Evolutionary conservation across 1,284 basidiomycete species (phyloP).

Genomic region (Heliocybe sulcata): DNA sequence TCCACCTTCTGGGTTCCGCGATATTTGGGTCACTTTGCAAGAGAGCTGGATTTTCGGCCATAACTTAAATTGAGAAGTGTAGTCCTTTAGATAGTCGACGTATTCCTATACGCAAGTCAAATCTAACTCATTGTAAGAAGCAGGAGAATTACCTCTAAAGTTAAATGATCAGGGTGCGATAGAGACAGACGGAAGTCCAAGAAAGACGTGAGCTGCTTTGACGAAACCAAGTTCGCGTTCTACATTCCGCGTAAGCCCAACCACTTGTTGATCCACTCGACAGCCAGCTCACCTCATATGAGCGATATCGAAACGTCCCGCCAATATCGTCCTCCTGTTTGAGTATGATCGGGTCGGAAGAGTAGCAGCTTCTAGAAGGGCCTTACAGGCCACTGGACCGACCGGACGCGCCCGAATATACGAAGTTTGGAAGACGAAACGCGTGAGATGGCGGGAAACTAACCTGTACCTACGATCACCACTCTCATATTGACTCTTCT

Average conservation of each 20-base stretch:
- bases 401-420: conserved; percentile 37
- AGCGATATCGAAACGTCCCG: conserved; percentile 47
- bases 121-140: background rate
- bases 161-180: conserved; percentile 49
- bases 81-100: conserved; percentile 49
- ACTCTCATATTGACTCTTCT: no score
- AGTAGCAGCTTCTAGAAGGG: conserved; percentile 37
- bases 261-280: background rate
- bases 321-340: conserved; percentile 58
- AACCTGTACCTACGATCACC: background rate
- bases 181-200: conserved; percentile 54
- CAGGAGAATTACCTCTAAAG: conserved; percentile 28
- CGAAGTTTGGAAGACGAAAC: background rate
- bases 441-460: background rate
- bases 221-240: conserved; percentile 51
- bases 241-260: conserved; percentile 15
- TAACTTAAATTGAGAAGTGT: conserved; percentile 40
- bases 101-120: conserved; percentile 31
- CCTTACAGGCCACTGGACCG: conserved; percentile 55
- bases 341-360: conserved; percentile 43
- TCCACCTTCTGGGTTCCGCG: conserved; percentile 22
- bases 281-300: conserved; percentile 28
- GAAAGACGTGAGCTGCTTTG: conserved; percentile 59
- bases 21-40: conserved; percentile 34
- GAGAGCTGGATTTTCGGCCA: conserved; percentile 32